A percentile compares a stretch with the other conserved stretches of the same genome.
These are phyloP conservation scores for Ophiognomonia clavigignenti-juglandacearum DNA, from an alignment of 2,329 filamentous ascomycete species.

Conservation along the genomic window DNA sequence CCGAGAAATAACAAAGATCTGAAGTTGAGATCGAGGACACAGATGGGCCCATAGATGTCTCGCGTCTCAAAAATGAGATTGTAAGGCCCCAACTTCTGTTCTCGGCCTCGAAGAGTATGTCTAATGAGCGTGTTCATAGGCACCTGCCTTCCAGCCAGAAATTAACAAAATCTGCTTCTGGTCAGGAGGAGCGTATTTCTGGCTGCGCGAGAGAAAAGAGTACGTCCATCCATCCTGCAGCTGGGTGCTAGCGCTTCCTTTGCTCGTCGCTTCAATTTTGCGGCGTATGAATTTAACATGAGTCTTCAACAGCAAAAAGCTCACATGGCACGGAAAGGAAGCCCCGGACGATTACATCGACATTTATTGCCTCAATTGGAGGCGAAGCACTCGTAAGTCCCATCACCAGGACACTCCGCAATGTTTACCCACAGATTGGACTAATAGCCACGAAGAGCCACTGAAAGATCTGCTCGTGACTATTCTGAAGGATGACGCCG, in stretches of 20 bases:
- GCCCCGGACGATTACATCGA: constrained; percentile 23
- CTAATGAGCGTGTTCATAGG: neutral
- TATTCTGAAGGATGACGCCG: constrained; percentile 9
- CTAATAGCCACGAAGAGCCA: constrained; percentile 1
- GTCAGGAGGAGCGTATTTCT: constrained; percentile 8
- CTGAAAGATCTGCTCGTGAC: constrained; percentile 8
- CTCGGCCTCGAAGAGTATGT: neutral
- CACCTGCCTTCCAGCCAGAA: constrained; percentile 7
- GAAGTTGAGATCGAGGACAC: constrained; percentile 7
- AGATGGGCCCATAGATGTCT: constrained; percentile 1
- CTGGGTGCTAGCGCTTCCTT: too few relatives aligned
- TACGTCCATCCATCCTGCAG: neutral
- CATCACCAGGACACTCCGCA: too few relatives aligned
- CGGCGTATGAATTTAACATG: too few relatives aligned
- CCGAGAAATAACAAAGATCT: neutral
- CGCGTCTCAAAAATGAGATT: constrained; percentile 11
- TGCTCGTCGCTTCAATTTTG: too few relatives aligned
- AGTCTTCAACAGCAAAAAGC: neutral
- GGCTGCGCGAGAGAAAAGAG: constrained; percentile 11
- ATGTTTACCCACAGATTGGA: neutral
- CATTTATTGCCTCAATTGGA: constrained; percentile 18
- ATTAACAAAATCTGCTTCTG: constrained; percentile 9
- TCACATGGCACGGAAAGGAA: constrained; percentile 15
- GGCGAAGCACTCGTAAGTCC: constrained; percentile 6
- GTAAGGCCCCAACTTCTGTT: neutral